These are phyloP conservation scores for Talaromyces sp. DNA, from an alignment of 2,329 filamentous ascomycete genomes.

Conservation along the genomic window DNA sequence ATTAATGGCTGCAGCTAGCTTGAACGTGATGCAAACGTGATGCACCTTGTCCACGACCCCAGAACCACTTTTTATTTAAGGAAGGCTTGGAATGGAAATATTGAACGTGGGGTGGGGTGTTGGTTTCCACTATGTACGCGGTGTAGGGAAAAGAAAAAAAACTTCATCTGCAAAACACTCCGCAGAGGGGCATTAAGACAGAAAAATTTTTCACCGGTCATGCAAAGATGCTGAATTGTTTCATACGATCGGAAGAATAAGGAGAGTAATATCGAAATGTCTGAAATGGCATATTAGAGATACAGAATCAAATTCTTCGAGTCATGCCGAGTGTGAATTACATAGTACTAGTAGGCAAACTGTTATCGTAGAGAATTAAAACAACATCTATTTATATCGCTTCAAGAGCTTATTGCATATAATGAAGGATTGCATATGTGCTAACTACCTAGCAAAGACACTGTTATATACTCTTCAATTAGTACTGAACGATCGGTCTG, in stretches of 20 bases:
- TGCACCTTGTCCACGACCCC: constrained; percentile 27
- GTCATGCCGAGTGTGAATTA: too few relatives aligned
- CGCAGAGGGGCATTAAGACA: constrained; percentile 25
- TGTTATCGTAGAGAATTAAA: background rate
- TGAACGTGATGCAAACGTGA: constrained; percentile 14
- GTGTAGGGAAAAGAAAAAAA: constrained; percentile 17
- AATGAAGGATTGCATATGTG: too few relatives aligned
- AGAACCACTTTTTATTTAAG: constrained; percentile 21
- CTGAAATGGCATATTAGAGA: background rate
- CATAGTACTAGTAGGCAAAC: too few relatives aligned
- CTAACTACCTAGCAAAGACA: too few relatives aligned
- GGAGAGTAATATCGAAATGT: background rate
- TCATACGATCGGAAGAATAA: constrained; percentile 3
- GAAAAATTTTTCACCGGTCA: constrained; percentile 15
- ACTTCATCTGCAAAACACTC: constrained; percentile 19
- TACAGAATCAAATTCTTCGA: too few relatives aligned
- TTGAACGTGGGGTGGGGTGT: constrained; percentile 20
- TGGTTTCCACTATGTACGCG: constrained; percentile 12
- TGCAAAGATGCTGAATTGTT: background rate
- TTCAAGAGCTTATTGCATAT: background rate
- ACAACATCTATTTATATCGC: background rate
- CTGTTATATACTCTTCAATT: too few relatives aligned
- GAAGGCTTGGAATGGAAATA: constrained; percentile 15
- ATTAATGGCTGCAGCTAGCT: background rate
- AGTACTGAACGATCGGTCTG: too few relatives aligned